These are phyloP conservation scores for Physocladia obscura DNA, from an alignment of 192 early-diverging fungal genomes.

Conservation along the genomic window DNA sequence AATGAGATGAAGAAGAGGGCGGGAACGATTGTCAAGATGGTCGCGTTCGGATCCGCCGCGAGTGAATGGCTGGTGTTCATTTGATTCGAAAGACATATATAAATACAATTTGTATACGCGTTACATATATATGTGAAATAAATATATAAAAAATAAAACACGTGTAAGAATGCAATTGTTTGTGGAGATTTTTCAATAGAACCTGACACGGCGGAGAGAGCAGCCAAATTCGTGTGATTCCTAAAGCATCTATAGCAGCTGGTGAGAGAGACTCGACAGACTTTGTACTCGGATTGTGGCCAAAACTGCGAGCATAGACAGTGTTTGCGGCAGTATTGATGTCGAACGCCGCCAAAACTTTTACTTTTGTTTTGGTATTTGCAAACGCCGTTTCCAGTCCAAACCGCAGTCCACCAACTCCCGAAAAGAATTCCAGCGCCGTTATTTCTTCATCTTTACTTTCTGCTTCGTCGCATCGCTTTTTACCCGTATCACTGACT, in stretches of 20 bases:
- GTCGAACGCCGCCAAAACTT: constrained; percentile 88
- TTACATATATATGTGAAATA: too few species aligned
- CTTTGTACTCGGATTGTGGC: constrained; percentile 28
- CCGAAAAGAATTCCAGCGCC: constrained; percentile 70
- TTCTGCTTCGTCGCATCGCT: too few species aligned
- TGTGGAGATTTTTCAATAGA: not conserved
- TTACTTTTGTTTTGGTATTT: constrained; percentile 1
- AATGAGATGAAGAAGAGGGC: constrained; percentile 47
- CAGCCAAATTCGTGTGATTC: constrained; percentile 78
- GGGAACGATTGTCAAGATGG: constrained; percentile 46
- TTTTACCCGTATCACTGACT: too few species aligned
- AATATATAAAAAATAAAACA: too few species aligned
- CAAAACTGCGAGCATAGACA: constrained; percentile 51
- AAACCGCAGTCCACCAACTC: constrained; percentile 68
- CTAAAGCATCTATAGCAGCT: constrained; percentile 55
- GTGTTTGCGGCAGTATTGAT: constrained; percentile 88
- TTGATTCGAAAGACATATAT: constrained; percentile 60
- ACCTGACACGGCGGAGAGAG: constrained; percentile 90
- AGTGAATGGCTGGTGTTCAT: constrained; percentile 38
- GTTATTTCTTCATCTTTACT: too few species aligned
- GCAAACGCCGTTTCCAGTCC: constrained; percentile 67
- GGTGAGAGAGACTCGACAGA: constrained; percentile 53
- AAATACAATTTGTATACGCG: too few species aligned
- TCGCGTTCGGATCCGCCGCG: constrained; percentile 78
- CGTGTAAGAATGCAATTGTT: not conserved